Evolutionary conservation across 2,329 filamentous ascomycete species (phyloP), one percentile per base, ranked within the genome.

Genomic region (Xylaria sp.): DNA sequence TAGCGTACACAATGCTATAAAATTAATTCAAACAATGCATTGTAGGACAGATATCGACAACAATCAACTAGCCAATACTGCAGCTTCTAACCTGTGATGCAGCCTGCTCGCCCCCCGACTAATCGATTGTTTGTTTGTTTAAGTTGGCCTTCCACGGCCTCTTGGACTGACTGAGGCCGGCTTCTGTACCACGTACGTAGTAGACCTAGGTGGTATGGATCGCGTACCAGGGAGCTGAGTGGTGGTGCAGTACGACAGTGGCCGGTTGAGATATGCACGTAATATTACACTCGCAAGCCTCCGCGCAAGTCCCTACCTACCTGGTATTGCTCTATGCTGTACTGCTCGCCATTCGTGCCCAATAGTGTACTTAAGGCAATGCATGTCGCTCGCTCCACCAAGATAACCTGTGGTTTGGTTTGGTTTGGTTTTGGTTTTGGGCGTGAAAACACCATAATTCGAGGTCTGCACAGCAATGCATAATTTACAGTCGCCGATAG

Each of bases 251-350:
- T 70, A 62, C 35, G 29, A 65, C 35, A 55, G 55, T 37, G 13
- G 23, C 12, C 23, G 40, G 72, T 75, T 67, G 69, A 72, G 67
- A 70, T 73, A 75, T 76, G 74, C 74, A 76, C 72, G 73, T 75
- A 75, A 75, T 76, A 71, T 70, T 68, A 54, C 66, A 18, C 59
- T 54, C 63, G 27, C 54, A 69, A 65, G 58, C 62, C 62, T 65
- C 66, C 58, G 29, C 57, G 47, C 51, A 29, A 61, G 44, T 54
- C 35, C 47, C 29, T 50, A 37, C 25, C 53, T 27, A 60, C 57
- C 57, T 48, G 29, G 55, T 59, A 58, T 35, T 40, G 50, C 55
- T n/a, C n/a, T 37, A 50, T 60, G 50, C 37, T 42, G 57, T 62
- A 63, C 53, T 48, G 53, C 53, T 61, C 37, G 54, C 44, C 42